These are phyloP conservation scores for Paraconiothyrium brasiliense DNA, from an alignment of 2,329 filamentous ascomycete genomes.

Conservation along the genomic window DNA sequence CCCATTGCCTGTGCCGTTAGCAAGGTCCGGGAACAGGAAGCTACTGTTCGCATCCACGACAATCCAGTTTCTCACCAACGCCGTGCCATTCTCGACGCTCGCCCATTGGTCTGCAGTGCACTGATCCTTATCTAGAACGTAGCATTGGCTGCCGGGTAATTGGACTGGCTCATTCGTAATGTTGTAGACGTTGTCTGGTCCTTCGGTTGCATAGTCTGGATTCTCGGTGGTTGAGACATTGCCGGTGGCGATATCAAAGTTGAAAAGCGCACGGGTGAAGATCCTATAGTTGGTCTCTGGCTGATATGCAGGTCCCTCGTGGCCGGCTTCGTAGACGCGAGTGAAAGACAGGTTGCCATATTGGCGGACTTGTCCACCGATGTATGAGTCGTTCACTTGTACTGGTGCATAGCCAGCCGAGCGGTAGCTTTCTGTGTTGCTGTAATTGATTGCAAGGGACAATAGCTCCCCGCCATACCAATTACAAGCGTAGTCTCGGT, in stretches of 20 bases:
- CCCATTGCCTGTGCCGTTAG: conserved; percentile 23
- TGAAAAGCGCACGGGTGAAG: conserved; percentile 62
- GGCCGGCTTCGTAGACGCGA: conserved; percentile 63
- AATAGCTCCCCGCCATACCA: conserved; percentile 80
- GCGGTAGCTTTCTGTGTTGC: conserved; percentile 66
- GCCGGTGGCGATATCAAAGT: conserved; percentile 65
- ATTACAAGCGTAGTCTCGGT: conserved; percentile 61
- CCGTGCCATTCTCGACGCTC: conserved; percentile 42
- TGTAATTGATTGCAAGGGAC: conserved; percentile 64
- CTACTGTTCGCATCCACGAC: conserved; percentile 46
- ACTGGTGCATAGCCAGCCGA: conserved; percentile 77
- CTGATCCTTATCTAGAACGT: conserved; percentile 40
- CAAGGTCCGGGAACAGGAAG: conserved; percentile 40
- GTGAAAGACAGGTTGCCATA: conserved; percentile 71
- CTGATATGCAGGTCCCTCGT: conserved; percentile 60
- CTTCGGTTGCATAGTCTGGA: conserved; percentile 46
- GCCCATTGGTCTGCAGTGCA: conserved; percentile 45
- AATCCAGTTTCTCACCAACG: conserved; percentile 46
- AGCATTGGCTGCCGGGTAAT: conserved; percentile 49
- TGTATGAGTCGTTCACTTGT: conserved; percentile 72
- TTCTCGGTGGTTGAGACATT: conserved; percentile 53
- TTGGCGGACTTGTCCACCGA: conserved; percentile 78
- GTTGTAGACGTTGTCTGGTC: conserved; percentile 51
- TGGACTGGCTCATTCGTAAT: conserved; percentile 58
- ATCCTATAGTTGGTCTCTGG: conserved; percentile 62